A percentile compares a stretch with the other conserved stretches of the same genome.
phyloP scores from a whole-genome alignment of 495 filamentous ascomycete genomes.

The Corynascus novoguineensis region DNA sequence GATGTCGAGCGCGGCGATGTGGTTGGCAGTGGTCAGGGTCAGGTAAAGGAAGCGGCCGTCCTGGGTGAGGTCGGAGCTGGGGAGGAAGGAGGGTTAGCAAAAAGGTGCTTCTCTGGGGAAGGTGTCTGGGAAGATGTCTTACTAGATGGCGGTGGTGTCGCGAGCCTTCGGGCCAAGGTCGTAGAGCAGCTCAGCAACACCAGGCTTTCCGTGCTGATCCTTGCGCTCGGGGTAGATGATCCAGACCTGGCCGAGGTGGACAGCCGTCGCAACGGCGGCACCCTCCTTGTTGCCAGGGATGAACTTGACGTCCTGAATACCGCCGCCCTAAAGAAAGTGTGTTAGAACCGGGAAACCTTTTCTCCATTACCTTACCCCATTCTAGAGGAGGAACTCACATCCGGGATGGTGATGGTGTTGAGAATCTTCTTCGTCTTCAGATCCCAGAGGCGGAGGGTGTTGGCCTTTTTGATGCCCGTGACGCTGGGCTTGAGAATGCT shows the following conservation, averaged over 20 bases:
- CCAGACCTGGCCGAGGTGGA: slow-evolving; percentile 58
- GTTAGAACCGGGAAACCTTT: background rate
- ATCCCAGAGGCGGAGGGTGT: slow-evolving; percentile 58
- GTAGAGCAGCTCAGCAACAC: slow-evolving; percentile 52
- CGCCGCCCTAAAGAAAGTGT: slow-evolving; percentile 36
- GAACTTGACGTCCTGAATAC: slow-evolving; percentile 63
- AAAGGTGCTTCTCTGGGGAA: background rate
- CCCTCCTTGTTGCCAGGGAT: slow-evolving; percentile 56
- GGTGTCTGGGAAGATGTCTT: background rate
- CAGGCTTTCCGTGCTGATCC: slow-evolving; percentile 49
- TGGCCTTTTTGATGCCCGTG: slow-evolving; percentile 46
- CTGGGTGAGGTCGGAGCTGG: slow-evolving; percentile 49
- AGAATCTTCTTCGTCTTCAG: slow-evolving; percentile 48
- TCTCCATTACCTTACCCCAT: too few relatives aligned
- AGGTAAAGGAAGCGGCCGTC: slow-evolving; percentile 57
- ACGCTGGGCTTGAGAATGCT: slow-evolving; percentile 54
- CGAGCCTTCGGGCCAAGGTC: slow-evolving; percentile 54
- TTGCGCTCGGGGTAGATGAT: slow-evolving; percentile 59
- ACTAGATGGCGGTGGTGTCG: slow-evolving; percentile 54
- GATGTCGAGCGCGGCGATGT: slow-evolving; percentile 60
- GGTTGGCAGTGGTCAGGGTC: slow-evolving; percentile 57
- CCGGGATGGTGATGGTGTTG: slow-evolving; percentile 57
- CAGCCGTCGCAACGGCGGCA: slow-evolving; percentile 57
- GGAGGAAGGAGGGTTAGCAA: background rate
- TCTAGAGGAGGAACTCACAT: slow-evolving; percentile 13